Evolutionary conservation across 2,329 filamentous ascomycete species (phyloP), one percentile per base, ranked within the genome.

Genomic region (Penicillium expansum): DNA sequence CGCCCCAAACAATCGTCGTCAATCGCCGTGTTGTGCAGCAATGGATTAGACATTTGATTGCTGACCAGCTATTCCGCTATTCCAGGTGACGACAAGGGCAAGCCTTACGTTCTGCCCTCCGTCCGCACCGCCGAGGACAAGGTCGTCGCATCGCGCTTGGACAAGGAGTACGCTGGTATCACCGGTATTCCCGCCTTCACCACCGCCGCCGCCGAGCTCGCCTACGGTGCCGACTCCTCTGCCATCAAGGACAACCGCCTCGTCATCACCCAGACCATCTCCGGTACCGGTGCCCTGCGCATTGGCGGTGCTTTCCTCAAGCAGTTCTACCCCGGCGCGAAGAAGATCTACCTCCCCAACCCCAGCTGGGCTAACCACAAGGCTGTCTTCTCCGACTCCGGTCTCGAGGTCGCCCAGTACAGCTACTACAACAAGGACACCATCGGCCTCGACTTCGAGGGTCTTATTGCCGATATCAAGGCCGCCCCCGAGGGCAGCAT

Each of bases 361-460:
- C 94, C 94, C 51, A 96, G 91, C 69, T 99, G 94, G 94, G 94
- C 93, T 70, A 97, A 99, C 85, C 94, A 99, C 83, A 90, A 86
- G 74, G 92, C 93, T 63, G 90, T 99, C 77, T 97, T 99, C 86
- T 88, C 85, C 79, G 92, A 97, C 78, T 89, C 91, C 32, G 91
- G 92, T 56, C 85, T 99, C 64, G 84, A 90, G 78, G 92, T 97
- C 61, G 87, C 92, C 80, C 91, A 92, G 81, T 99, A 99, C 85
- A 85, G 91, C 70, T 99, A 99, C 87, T 99, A 97, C 83, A 91
- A 97, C 86, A 95, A 96, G 84, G 88, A 96, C 75, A 97, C 93
- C 72, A 97, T 97, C 74, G 92, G 92, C 55, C 88, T 99, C 64
- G 94, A 99, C 83, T 97, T 97, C 72, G 91, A 95, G 67, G 94